phyloP scores from a whole-genome alignment of 306 rosid species.

The Canavalia gladiata region DNA sequence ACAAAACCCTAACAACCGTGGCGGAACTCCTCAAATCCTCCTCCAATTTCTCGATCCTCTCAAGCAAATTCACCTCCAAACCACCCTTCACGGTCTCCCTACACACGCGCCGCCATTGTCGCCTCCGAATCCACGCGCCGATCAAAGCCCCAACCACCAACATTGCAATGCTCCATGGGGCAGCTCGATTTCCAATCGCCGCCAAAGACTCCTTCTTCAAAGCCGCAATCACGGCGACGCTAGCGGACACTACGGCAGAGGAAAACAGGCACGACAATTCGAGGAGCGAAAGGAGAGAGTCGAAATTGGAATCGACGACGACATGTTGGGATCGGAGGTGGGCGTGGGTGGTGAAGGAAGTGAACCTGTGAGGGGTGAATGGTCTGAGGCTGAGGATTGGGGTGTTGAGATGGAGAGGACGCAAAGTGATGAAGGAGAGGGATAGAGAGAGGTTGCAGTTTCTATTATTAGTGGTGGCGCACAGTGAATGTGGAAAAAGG shows the following conservation, averaged over 20 bases:
- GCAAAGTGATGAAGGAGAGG: conserved; percentile 41
- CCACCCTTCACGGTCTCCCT: conserved; percentile 55
- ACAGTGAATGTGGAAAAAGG: conserved; percentile 47
- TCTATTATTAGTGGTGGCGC: neutral
- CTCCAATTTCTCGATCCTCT: conserved; percentile 84
- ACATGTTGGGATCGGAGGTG: conserved; percentile 51
- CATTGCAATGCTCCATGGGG: conserved; percentile 55
- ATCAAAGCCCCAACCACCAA: conserved; percentile 62
- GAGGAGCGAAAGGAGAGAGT: conserved; percentile 62
- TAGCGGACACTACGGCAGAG: conserved; percentile 57
- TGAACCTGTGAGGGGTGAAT: conserved; percentile 25
- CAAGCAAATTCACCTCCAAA: conserved; percentile 71
- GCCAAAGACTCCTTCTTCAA: conserved; percentile 56
- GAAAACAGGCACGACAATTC: conserved; percentile 73
- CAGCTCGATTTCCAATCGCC: conserved; percentile 52
- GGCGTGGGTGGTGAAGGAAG: conserved; percentile 36
- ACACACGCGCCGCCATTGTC: conserved; percentile 71
- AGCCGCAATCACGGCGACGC: conserved; percentile 47
- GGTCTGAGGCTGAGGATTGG: conserved; percentile 46
- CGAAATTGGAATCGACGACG: conserved; percentile 54
- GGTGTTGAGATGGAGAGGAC: conserved; percentile 44
- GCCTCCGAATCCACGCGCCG: conserved; percentile 77
- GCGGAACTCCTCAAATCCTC: conserved; percentile 73
- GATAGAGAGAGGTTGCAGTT: conserved; percentile 48
- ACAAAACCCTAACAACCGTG: conserved; percentile 67